These are phyloP conservation scores for Pseudocercospora eumusae DNA, from an alignment of 2,329 filamentous ascomycete genomes.

Conservation along the genomic window DNA sequence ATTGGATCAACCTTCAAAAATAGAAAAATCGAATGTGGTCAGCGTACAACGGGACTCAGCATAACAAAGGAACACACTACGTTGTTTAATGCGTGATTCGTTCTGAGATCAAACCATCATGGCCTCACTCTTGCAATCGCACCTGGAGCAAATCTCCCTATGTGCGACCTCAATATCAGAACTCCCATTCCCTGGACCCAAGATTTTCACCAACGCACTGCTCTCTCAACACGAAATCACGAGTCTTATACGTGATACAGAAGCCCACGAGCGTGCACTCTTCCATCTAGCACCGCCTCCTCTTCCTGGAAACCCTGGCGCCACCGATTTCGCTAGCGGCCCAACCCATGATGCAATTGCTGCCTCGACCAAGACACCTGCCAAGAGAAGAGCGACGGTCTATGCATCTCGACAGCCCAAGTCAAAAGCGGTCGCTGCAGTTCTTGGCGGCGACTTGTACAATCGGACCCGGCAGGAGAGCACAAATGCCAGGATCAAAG, in stretches of 20 bases:
- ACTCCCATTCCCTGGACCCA: slow-evolving; percentile 74
- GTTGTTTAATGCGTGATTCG: neutral
- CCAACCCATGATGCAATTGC: slow-evolving; percentile 17
- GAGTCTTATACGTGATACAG: slow-evolving; percentile 88
- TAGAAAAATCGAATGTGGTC: neutral
- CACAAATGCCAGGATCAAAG: slow-evolving; percentile 53
- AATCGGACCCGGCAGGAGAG: slow-evolving; percentile 68
- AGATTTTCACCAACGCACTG: slow-evolving; percentile 92
- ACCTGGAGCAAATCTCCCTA: slow-evolving; percentile 54
- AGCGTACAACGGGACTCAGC: no score
- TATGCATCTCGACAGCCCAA: slow-evolving; percentile 55
- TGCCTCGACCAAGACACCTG: slow-evolving; percentile 20
- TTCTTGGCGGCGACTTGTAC: slow-evolving; percentile 84
- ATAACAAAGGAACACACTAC: no score
- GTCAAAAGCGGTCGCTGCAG: slow-evolving; percentile 84
- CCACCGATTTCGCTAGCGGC: slow-evolving; percentile 41
- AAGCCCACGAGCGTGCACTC: slow-evolving; percentile 88
- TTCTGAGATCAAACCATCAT: slow-evolving; percentile 16
- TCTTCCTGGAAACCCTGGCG: slow-evolving; percentile 47
- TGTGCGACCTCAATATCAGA: slow-evolving; percentile 53
- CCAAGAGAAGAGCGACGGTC: slow-evolving; percentile 52
- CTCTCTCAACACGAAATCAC: slow-evolving; percentile 86
- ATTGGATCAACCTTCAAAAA: neutral
- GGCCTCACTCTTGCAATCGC: slow-evolving; percentile 48
- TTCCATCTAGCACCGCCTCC: slow-evolving; percentile 83